These are phyloP conservation scores for Pseudocercospora musae DNA, from an alignment of 2,329 filamentous ascomycete species.

Conservation along the genomic window DNA sequence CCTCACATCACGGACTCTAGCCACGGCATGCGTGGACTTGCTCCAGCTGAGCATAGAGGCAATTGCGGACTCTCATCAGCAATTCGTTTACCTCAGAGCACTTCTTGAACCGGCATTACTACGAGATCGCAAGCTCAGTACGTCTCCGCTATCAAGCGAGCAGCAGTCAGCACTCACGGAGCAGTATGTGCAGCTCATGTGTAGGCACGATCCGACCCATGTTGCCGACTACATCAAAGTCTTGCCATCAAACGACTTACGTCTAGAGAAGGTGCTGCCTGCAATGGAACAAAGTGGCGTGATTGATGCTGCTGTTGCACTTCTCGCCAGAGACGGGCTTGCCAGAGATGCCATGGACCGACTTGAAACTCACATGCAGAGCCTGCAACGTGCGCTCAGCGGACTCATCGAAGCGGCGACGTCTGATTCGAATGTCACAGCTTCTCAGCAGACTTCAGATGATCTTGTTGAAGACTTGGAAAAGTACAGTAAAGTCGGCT, in stretches of 20 bases:
- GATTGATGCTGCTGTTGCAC: slow-evolving; percentile 85
- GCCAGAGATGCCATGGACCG: slow-evolving; percentile 79
- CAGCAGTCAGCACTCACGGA: slow-evolving; percentile 64
- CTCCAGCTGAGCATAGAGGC: slow-evolving; percentile 64
- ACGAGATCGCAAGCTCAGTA: slow-evolving; percentile 28
- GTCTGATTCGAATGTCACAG: slow-evolving; percentile 55
- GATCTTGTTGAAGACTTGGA: slow-evolving; percentile 75
- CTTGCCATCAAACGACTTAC: slow-evolving; percentile 72
- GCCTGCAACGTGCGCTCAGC: slow-evolving; percentile 72
- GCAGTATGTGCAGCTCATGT: slow-evolving; percentile 87
- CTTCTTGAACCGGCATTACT: slow-evolving; percentile 62
- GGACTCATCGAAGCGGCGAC: slow-evolving; percentile 65
- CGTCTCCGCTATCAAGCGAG: slow-evolving; percentile 35
- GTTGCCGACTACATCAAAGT: slow-evolving; percentile 81
- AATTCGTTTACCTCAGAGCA: slow-evolving; percentile 73
- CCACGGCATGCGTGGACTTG: slow-evolving; percentile 59
- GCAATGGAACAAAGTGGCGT: slow-evolving; percentile 86
- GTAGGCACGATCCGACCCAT: slow-evolving; percentile 73
- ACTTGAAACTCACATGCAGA: slow-evolving; percentile 74
- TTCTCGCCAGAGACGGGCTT: slow-evolving; percentile 86
- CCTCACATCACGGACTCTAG: slow-evolving; percentile 63
- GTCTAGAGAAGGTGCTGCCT: slow-evolving; percentile 75
- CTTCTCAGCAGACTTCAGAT: slow-evolving; percentile 63
- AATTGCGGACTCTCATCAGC: slow-evolving; percentile 59
- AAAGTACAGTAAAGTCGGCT: slow-evolving; percentile 88